Base-by-base conservation (phyloP, 2,329 filamentous ascomycete species). In the Aspergillus fischeri region DNA sequence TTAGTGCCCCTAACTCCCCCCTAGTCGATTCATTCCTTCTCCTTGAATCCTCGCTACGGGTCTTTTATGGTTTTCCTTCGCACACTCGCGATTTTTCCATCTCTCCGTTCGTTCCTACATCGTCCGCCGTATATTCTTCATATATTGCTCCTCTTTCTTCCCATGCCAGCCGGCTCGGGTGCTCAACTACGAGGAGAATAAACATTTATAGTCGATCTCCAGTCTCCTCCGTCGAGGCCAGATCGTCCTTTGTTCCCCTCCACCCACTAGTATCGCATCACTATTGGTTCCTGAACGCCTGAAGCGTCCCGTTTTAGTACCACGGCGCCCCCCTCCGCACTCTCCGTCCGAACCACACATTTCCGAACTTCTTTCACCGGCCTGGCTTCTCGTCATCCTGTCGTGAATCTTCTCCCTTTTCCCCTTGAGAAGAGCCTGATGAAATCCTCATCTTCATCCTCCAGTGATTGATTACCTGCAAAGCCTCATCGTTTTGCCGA, bases 81-180 rank as follows among this genome's bases (percentile, higher is more conserved):
- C 44, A 47, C 44, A 47, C 28, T 27, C 11, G 17, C 35, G 20
- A 24, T 32, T 52, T 21, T 52, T 17, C 17, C 11, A 44, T 47
- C 35, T 9, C 17, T 21, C 14, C 24, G 21, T 29, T 41, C 44
- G n/a, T 21, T 32, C 32, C 9, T 52, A 20, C 20, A 44, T 45
- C 20, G 20, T 11, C 9, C 9, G 7, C n/a, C 32, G 24, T 38
- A 14, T 27, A 25, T 32, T n/a, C n/a, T 24, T n/a, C 35, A n/a
- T 38, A 4, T 27, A 25, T 32, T 25, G 3, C 14, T 59, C 59
- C 58, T 65, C 55, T 56, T 54, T 53, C 61, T 59, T 57, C 55
- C 62, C 62, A 60, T 66, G 62, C 60, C 32, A 38, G 7, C 2
- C 7, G 32, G 14, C 14, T 17, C 5, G 6, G 14, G 5, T 35